A percentile compares a stretch with the other conserved stretches of the same genome.
Conservation (phyloP, 352 stramenopile genomes). For the Phytopythium oedochilum region DNA sequence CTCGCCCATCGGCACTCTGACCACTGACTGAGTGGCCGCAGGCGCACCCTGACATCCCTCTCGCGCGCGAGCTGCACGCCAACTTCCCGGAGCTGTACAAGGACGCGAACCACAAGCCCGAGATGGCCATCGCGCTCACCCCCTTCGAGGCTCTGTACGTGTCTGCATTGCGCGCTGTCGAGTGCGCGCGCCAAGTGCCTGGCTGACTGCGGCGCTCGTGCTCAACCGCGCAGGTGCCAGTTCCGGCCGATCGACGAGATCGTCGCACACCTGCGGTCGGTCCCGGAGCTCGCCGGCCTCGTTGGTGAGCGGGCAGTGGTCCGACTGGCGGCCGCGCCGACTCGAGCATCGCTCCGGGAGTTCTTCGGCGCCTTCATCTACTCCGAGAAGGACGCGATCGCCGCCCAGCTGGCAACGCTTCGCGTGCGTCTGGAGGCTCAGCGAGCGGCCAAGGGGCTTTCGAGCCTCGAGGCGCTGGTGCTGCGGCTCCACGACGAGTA, state of each 20-base stretch:
- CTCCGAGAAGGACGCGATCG: constrained; percentile 60
- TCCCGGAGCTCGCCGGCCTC: constrained; percentile 88
- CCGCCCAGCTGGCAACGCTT: constrained; percentile 68
- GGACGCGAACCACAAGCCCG: constrained; percentile 99
- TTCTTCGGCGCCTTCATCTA: constrained; percentile 84
- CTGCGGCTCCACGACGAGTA: constrained; percentile 94
- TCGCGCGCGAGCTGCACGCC: constrained; percentile 77
- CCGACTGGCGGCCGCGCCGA: constrained; percentile 28
- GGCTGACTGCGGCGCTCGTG: no score
- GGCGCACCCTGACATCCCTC: constrained; percentile 78
- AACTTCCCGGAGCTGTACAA: constrained; percentile 94
- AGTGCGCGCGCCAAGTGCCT: neutral
- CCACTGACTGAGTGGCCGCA: constrained; percentile 4
- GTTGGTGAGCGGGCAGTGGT: constrained; percentile 36
- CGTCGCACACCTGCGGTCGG: constrained; percentile 71
- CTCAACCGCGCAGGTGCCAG: constrained; percentile 38
- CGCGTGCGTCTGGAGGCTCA: constrained; percentile 66
- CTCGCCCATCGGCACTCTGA: neutral
- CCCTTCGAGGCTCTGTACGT: constrained; percentile 92
- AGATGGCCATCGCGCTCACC: constrained; percentile 98
- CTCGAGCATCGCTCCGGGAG: constrained; percentile 40
- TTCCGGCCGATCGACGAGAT: constrained; percentile 95
- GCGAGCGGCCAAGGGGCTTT: constrained; percentile 14
- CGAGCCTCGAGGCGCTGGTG: constrained; percentile 73
- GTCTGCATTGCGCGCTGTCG: neutral